Percentiles rank a stretch among this genome's conserved stretches.
These are phyloP conservation scores for Vanderwaltozyma yarrowii DNA, from an alignment of 805 yeast species.

Conservation along the genomic window DNA sequence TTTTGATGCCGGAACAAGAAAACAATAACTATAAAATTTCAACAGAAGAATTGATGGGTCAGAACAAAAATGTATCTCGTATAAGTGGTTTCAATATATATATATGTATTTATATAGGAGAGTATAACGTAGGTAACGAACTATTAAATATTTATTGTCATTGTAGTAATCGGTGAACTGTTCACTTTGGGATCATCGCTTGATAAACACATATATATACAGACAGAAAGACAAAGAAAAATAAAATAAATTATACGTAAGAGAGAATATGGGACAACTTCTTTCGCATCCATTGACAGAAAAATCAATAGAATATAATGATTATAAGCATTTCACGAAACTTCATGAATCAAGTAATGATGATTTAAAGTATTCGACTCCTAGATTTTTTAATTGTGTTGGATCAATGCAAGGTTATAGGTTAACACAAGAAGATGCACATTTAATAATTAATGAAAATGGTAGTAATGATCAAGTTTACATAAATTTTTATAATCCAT, in stretches of 20 bases:
- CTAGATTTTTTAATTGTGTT: conserved; percentile 44
- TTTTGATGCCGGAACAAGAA: no score
- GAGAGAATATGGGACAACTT: conserved; percentile 54
- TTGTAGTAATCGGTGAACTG: no score
- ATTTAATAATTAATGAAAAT: conserved; percentile 40
- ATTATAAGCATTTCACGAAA: conserved; percentile 17
- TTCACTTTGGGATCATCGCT: no score
- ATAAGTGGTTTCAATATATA: no score
- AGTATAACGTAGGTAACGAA: no score
- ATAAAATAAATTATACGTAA: no score
- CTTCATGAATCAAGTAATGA: background rate
- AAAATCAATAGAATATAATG: conserved; percentile 41
- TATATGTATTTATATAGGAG: no score
- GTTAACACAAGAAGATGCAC: conserved; percentile 68
- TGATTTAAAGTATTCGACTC: conserved; percentile 5
- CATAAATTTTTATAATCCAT: conserved; percentile 26
- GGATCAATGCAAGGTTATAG: conserved; percentile 78
- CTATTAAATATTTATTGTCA: no score
- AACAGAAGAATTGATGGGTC: no score
- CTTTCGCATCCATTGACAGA: conserved; percentile 68
- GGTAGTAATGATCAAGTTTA: conserved; percentile 25
- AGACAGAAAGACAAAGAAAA: background rate
- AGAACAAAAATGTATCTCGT: no score
- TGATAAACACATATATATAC: background rate
- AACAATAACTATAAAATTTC: no score